A percentile compares a stretch with the other conserved stretches of the same genome.
These are phyloP conservation scores for Madurella mycetomatis DNA, from an alignment of 2,329 filamentous ascomycete species.

Conservation along the genomic window DNA sequence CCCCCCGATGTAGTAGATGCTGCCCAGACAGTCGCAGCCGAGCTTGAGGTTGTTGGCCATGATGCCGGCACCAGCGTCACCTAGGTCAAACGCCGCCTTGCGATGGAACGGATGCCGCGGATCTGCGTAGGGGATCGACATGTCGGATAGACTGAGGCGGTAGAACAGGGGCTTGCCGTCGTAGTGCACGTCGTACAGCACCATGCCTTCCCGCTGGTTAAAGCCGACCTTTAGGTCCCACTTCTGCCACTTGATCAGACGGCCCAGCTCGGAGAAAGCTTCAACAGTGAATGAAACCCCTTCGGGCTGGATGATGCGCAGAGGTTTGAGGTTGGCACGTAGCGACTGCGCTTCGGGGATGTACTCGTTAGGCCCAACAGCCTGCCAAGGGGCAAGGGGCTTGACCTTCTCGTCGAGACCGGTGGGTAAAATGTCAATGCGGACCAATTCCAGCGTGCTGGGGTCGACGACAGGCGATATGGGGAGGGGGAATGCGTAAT, in stretches of 20 bases:
- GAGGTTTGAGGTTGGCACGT: slow-evolving; percentile 57
- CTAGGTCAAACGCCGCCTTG: slow-evolving; percentile 65
- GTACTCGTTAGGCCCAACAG: slow-evolving; percentile 57
- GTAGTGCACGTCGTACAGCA: slow-evolving; percentile 59
- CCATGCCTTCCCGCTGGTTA: slow-evolving; percentile 59
- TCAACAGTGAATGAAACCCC: slow-evolving; percentile 52
- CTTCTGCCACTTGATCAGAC: slow-evolving; percentile 31
- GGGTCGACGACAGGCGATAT: slow-evolving; percentile 64
- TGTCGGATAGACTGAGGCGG: slow-evolving; percentile 57
- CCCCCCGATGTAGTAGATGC: slow-evolving; percentile 54
- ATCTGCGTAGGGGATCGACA: slow-evolving; percentile 61
- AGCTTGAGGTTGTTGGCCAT: slow-evolving; percentile 63
- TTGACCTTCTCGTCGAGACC: slow-evolving; percentile 57
- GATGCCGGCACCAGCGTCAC: slow-evolving; percentile 59
- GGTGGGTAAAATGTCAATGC: slow-evolving; percentile 66
- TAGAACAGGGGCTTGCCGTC: slow-evolving; percentile 57
- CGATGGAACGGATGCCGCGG: slow-evolving; percentile 58
- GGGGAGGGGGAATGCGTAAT: slow-evolving; percentile 64
- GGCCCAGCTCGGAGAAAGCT: slow-evolving; percentile 27
- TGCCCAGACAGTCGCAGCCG: slow-evolving; percentile 65
- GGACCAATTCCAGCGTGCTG: slow-evolving; percentile 58
- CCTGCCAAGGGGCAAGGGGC: slow-evolving; percentile 52
- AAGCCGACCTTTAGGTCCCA: slow-evolving; percentile 64
- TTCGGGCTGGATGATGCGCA: slow-evolving; percentile 59
- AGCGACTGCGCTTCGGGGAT: slow-evolving; percentile 58